phyloP scores from a whole-genome alignment of 2,329 filamentous ascomycete genomes.

The Fonsecaea pedrosoi region DNA sequence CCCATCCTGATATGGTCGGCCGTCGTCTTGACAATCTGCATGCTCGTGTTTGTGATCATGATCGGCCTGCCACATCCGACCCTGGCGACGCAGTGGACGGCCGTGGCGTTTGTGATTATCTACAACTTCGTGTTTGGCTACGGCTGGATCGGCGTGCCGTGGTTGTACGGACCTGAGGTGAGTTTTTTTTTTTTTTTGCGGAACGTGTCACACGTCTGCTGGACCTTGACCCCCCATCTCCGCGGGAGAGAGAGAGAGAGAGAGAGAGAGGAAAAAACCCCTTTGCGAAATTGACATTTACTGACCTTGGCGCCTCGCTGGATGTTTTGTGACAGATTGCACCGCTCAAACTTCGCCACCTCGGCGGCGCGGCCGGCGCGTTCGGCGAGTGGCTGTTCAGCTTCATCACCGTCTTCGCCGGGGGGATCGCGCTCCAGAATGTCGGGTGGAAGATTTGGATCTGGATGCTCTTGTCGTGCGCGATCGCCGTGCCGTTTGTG shows the following conservation, averaged over 20 bases:
- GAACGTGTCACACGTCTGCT: no score
- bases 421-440: constrained; percentile 31
- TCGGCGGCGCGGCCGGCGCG: constrained; percentile 46
- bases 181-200: background rate
- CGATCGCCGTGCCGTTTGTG: constrained; percentile 32
- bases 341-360: constrained; percentile 47
- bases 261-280: no score
- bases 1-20: constrained; percentile 33
- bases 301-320: background rate
- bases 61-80: constrained; percentile 34
- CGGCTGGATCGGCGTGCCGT: constrained; percentile 41
- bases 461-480: constrained; percentile 44
- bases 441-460: constrained; percentile 49
- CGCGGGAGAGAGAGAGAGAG: no score
- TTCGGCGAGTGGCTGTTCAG: constrained; percentile 44
- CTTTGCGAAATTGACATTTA: background rate
- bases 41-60: constrained; percentile 35
- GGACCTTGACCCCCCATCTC: no score
- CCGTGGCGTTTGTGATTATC: constrained; percentile 26
- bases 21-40: constrained; percentile 23
- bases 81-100: constrained; percentile 27
- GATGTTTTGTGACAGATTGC: constrained; percentile 41
- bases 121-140: constrained; percentile 33
- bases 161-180: constrained; percentile 47
- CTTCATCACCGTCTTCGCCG: constrained; percentile 34